These are phyloP conservation scores for Salicornia ramosissima DNA, from an alignment of 148 eudicot genomes.

Conservation along the genomic window DNA sequence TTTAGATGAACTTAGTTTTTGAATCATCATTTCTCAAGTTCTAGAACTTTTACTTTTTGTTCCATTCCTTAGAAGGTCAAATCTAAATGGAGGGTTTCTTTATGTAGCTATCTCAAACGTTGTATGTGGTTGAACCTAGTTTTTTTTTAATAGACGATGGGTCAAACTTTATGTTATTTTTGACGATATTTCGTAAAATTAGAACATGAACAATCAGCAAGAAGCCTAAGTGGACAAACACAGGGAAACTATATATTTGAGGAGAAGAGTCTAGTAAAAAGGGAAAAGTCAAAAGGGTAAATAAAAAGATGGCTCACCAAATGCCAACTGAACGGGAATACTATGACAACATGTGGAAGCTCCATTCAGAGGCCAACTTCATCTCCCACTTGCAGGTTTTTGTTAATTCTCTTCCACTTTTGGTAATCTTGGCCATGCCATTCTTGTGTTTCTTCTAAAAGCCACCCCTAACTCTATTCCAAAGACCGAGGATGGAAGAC, in stretches of 20 bases:
- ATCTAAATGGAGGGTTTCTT: too few species aligned
- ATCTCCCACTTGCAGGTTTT: constrained; percentile 42
- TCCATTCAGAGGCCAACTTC: constrained; percentile 39
- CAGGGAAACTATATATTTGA: not conserved
- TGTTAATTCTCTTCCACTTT: not conserved
- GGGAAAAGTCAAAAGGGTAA: not conserved
- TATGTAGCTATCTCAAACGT: too few species aligned
- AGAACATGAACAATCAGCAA: not conserved
- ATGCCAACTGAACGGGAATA: not conserved
- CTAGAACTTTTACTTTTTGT: too few species aligned
- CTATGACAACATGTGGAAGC: constrained; percentile 2
- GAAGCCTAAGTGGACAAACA: not conserved
- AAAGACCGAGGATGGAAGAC: constrained; percentile 58
- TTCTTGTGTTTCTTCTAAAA: not conserved
- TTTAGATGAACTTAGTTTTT: not conserved
- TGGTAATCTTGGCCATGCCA: not conserved
- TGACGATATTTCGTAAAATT: too few species aligned
- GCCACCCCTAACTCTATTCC: not conserved
- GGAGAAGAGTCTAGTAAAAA: too few species aligned
- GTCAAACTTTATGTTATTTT: too few species aligned
- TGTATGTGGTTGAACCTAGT: too few species aligned
- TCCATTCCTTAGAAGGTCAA: too few species aligned
- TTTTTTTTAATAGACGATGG: too few species aligned
- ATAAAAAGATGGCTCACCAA: not conserved
- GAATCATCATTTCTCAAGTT: too few species aligned